phyloP scores from a whole-genome alignment of 148 eudicot genomes.

The Diospyros kaki region DNA sequence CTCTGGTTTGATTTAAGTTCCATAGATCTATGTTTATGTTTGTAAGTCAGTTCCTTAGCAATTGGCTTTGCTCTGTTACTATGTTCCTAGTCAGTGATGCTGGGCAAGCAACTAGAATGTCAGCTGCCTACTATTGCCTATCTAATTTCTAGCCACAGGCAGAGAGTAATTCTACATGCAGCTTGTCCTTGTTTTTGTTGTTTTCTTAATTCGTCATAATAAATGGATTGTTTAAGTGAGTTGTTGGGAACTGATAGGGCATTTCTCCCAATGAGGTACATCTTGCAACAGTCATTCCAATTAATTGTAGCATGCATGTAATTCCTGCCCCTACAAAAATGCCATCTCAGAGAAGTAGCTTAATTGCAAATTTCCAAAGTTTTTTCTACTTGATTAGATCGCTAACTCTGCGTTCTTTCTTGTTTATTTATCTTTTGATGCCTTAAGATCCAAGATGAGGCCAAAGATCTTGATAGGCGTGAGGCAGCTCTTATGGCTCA shows the following conservation, averaged over 20 bases:
- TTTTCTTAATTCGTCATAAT: not conserved
- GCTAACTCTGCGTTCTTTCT: not conserved
- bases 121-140: not conserved
- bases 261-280: not conserved
- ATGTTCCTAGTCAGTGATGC: not conserved
- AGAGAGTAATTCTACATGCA: not conserved
- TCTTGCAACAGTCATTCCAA: not conserved
- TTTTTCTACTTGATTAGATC: slow-evolving; percentile 3
- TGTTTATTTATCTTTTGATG: slow-evolving; percentile 3
- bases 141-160: not conserved
- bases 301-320: not conserved
- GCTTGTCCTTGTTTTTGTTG: not conserved
- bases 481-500: slow-evolving; percentile 67
- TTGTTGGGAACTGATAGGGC: too few relatives aligned
- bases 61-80: not conserved
- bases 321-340: not conserved
- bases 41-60: not conserved
- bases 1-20: not conserved
- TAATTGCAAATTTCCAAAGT: not conserved
- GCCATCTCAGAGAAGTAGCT: slow-evolving; percentile 10
- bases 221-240: not conserved
- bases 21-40: not conserved
- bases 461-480: slow-evolving; percentile 68
- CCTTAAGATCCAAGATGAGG: slow-evolving; percentile 57
- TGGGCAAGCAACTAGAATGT: not conserved